A percentile compares a stretch with the other conserved stretches of the same genome.
phyloP scores from a whole-genome alignment of 208 protist genomes.

The Trypanosoma grayi region DNA sequence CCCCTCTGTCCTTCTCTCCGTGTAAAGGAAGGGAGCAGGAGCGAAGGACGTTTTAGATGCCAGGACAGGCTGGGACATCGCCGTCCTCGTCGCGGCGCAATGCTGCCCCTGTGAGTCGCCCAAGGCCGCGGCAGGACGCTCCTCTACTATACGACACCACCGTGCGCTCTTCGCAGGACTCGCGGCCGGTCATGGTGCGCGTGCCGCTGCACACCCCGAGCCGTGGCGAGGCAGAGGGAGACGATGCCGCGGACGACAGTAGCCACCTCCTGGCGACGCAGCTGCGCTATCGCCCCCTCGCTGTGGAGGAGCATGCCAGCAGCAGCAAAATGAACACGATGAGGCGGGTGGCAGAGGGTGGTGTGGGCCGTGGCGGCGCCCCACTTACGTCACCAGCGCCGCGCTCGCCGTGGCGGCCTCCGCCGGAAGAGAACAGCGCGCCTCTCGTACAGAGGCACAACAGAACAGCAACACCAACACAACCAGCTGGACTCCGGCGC shows the following conservation, averaged over 20 bases:
- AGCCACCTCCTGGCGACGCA: neutral
- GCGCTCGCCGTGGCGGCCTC: neutral
- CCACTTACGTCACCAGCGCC: slow-evolving; percentile 5
- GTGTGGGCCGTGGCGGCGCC: too few relatives aligned
- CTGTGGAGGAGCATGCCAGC: neutral
- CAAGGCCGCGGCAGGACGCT: neutral
- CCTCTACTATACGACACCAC: slow-evolving; percentile 30
- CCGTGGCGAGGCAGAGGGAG: neutral
- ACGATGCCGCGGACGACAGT: neutral
- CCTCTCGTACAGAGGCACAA: too few relatives aligned
- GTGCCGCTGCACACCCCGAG: neutral
- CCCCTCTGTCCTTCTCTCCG: too few relatives aligned
- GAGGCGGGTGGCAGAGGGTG: neutral
- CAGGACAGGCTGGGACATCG: neutral
- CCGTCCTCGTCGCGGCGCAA: neutral
- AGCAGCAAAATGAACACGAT: neutral
- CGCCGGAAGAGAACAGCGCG: neutral
- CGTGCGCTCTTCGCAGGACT: slow-evolving; percentile 12
- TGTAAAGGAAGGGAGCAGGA: too few relatives aligned
- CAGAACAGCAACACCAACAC: neutral
- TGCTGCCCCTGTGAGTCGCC: neutral
- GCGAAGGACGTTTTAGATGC: neutral
- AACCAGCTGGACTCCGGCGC: neutral
- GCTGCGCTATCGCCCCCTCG: neutral
- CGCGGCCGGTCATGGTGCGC: slow-evolving; percentile 15